Conservation (phyloP, 2,329 filamentous ascomycete genomes). For the Gyromitra esculenta region DNA sequence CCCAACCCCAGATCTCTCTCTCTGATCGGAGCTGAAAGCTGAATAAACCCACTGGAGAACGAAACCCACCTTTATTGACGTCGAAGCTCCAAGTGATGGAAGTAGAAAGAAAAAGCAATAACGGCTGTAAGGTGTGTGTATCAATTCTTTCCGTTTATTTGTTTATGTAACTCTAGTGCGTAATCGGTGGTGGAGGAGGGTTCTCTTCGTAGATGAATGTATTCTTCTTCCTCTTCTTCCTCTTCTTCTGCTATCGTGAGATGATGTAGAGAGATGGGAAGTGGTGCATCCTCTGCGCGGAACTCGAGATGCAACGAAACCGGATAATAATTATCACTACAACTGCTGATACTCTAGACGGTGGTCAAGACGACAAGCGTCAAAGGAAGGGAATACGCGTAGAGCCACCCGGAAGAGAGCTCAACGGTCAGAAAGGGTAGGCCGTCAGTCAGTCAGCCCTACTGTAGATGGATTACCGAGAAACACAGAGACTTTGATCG, state of each 20-base stretch:
- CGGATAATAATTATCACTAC: conserved; percentile 43
- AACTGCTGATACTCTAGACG: conserved; percentile 24
- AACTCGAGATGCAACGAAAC: conserved; percentile 46
- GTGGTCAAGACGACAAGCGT: conserved; percentile 38
- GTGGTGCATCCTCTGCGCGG: conserved; percentile 49
- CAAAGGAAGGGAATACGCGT: conserved; percentile 47
- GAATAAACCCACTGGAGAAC: conserved; percentile 46
- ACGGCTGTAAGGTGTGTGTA: conserved; percentile 28
- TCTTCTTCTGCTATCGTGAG: conserved; percentile 45
- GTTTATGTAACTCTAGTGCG: conserved; percentile 39
- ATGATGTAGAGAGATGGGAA: conserved; percentile 43
- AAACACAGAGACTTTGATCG: conserved; percentile 40
- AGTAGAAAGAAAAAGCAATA: conserved; percentile 45
- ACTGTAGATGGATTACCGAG: conserved; percentile 19
- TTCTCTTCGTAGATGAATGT: conserved; percentile 22
- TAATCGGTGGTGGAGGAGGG: conserved; percentile 23
- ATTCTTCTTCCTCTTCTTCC: too few relatives aligned
- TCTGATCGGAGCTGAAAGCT: conserved; percentile 42
- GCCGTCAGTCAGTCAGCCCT: conserved; percentile 21
- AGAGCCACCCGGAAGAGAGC: conserved; percentile 33
- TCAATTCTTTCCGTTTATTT: conserved; percentile 47
- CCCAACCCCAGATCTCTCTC: conserved; percentile 28
- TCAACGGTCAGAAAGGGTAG: conserved; percentile 23
- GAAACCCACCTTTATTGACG: conserved; percentile 47
- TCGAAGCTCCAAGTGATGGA: conserved; percentile 17